Evolutionary conservation across 192 early-diverging fungal genomes (phyloP).

Genomic region (Rhizophagus prolifer): DNA sequence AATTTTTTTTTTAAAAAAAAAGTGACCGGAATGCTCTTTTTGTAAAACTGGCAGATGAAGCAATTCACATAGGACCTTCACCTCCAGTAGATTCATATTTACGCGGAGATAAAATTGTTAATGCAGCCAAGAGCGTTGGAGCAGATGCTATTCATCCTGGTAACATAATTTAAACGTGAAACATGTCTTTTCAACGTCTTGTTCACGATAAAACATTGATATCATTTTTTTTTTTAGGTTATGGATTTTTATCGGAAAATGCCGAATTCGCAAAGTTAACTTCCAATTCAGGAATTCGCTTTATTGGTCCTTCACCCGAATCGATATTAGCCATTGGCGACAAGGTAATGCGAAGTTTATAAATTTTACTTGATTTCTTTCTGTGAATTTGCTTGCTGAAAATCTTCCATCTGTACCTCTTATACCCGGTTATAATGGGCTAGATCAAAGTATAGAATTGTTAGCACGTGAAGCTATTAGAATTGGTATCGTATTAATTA

Average conservation of each 20-base stretch:
- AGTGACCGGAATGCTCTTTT: slow-evolving; percentile 68
- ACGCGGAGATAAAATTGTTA: slow-evolving; percentile 73
- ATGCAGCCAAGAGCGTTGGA: slow-evolving; percentile 68
- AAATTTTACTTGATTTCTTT: not conserved
- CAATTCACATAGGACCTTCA: slow-evolving; percentile 76
- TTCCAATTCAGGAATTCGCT: slow-evolving; percentile 66
- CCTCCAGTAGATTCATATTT: slow-evolving; percentile 83
- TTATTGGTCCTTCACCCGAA: slow-evolving; percentile 66
- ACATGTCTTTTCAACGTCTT: not conserved
- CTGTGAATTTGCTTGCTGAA: slow-evolving; percentile 45
- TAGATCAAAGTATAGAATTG: slow-evolving; percentile 49
- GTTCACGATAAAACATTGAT: not conserved
- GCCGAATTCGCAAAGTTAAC: slow-evolving; percentile 73
- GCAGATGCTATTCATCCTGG: slow-evolving; percentile 92
- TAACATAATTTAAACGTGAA: slow-evolving; percentile 18
- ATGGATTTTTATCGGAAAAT: slow-evolving; percentile 95
- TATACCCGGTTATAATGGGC: slow-evolving; percentile 68
- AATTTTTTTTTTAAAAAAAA: not conserved
- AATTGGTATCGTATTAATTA: slow-evolving; percentile 34
- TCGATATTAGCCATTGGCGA: slow-evolving; percentile 79
- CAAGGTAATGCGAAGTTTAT: slow-evolving; percentile 65
- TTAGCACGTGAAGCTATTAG: slow-evolving; percentile 49
- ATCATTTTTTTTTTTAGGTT: slow-evolving; percentile 42
- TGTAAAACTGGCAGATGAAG: slow-evolving; percentile 88
- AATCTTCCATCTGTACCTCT: slow-evolving; percentile 55